Evolutionary conservation across 108 stramenopile species (phyloP).

Genomic region (Stephanodiscus minutulus): DNA sequence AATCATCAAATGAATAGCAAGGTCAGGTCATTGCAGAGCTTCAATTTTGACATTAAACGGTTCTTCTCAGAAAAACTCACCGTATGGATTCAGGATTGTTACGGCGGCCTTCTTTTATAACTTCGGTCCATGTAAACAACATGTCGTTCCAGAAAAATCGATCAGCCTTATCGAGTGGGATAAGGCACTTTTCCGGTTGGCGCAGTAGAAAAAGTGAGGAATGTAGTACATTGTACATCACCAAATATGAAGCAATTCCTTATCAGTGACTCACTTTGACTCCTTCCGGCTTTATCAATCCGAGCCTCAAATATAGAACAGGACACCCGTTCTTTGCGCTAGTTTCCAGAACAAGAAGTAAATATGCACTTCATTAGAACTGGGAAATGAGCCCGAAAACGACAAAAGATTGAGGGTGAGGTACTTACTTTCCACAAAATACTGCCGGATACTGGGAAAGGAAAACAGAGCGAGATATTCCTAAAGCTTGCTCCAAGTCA

Average conservation of each 20-base stretch:
- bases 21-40: not conserved
- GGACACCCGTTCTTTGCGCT: constrained; percentile 49
- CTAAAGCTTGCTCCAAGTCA: constrained; percentile 35
- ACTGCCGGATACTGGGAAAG: constrained; percentile 47
- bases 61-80: constrained; percentile 6
- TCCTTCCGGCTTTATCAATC: constrained; percentile 38
- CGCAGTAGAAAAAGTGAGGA: not conserved
- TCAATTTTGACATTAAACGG: not conserved
- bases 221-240: not conserved
- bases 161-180: constrained; percentile 35
- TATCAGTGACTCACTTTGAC: constrained; percentile 19
- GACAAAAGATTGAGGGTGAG: not conserved
- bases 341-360: not conserved
- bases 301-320: constrained; percentile 44
- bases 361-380: not conserved
- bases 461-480: constrained; percentile 29
- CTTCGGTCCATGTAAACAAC: constrained; percentile 11
- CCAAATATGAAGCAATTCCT: not conserved
- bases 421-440: constrained; percentile 28
- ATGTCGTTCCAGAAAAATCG: constrained; percentile 40
- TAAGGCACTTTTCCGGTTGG: constrained; percentile 33
- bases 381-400: not conserved
- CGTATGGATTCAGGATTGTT: constrained; percentile 40
- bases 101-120: constrained; percentile 24
- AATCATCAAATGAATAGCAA: not conserved